phyloP scores from a whole-genome alignment of 2,329 filamentous ascomycete genomes.

The Sclerotinia trifoliorum region DNA sequence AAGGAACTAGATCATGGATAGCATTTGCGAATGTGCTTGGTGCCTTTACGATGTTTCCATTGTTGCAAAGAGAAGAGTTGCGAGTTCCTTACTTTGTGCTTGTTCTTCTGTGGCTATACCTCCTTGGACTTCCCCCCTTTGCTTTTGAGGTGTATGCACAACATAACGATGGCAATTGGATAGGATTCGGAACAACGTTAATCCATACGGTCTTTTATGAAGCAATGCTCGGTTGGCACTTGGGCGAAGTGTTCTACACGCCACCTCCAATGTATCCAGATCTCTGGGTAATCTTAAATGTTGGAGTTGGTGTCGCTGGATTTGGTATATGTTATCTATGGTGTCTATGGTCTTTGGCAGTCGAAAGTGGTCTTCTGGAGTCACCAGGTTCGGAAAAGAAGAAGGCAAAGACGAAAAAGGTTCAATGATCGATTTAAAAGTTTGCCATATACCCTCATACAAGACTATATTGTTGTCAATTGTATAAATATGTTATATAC shows the following conservation, averaged over 20 bases:
- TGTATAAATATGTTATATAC: slow-evolving; percentile 6
- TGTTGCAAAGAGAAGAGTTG: slow-evolving; percentile 82
- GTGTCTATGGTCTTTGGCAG: slow-evolving; percentile 70
- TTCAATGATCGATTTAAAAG: slow-evolving; percentile 33
- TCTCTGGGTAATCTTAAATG: slow-evolving; percentile 90
- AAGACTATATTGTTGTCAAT: slow-evolving; percentile 14
- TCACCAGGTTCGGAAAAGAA: slow-evolving; percentile 29
- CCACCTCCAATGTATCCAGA: slow-evolving; percentile 81
- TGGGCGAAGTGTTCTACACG: slow-evolving; percentile 64
- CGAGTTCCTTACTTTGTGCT: slow-evolving; percentile 81
- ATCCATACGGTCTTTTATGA: slow-evolving; percentile 76
- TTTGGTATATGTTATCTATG: slow-evolving; percentile 88
- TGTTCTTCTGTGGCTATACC: slow-evolving; percentile 84
- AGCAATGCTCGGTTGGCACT: slow-evolving; percentile 78
- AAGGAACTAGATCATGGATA: slow-evolving; percentile 80
- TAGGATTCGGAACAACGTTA: slow-evolving; percentile 59
- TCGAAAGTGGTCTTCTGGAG: slow-evolving; percentile 49
- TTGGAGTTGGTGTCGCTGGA: slow-evolving; percentile 78
- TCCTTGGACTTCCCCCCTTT: slow-evolving; percentile 81
- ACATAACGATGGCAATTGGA: slow-evolving; percentile 46
- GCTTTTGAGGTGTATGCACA: slow-evolving; percentile 67
- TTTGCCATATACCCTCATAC: slow-evolving; percentile 34
- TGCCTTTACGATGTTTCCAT: slow-evolving; percentile 89
- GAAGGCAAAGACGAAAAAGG: slow-evolving; percentile 30
- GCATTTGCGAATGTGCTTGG: slow-evolving; percentile 93